These are phyloP conservation scores for Neurospora sp. DNA, from an alignment of 495 filamentous ascomycete genomes.

Conservation along the genomic window DNA sequence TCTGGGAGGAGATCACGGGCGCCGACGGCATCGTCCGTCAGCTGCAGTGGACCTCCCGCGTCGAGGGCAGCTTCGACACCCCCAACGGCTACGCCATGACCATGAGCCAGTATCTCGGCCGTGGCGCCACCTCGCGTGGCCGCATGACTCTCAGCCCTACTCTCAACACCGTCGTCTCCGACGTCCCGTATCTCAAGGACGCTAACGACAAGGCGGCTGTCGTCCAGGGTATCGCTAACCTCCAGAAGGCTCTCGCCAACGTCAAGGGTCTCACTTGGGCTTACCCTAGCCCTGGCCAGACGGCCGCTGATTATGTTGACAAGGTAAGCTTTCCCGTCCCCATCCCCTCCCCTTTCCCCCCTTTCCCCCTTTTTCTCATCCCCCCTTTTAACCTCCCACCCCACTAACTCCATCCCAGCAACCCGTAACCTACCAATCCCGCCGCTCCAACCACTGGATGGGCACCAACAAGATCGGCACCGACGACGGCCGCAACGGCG, in stretches of 20 bases:
- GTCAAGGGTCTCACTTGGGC: conserved; percentile 45
- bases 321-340: conserved; percentile 2
- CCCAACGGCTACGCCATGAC: conserved; percentile 42
- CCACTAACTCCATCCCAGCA: neutral
- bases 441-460: conserved; percentile 64
- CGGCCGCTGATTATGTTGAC: conserved; percentile 45
- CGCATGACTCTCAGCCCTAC: conserved; percentile 50
- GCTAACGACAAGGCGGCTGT: conserved; percentile 42
- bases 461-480: conserved; percentile 51
- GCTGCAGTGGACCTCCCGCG: conserved; percentile 55
- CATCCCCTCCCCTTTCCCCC: too few relatives aligned
- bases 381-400: neutral
- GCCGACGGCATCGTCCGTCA: conserved; percentile 56
- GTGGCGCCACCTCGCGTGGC: conserved; percentile 50
- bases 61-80: conserved; percentile 42
- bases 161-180: conserved; percentile 45
- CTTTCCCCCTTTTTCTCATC: neutral
- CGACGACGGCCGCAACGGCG: conserved; percentile 53
- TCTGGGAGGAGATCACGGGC: conserved; percentile 50
- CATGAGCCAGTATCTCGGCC: conserved; percentile 56
- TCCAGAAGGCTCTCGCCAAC: conserved; percentile 43
- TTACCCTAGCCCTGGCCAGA: conserved; percentile 40
- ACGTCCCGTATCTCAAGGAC: conserved; percentile 44
- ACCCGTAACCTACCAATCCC: conserved; percentile 31
- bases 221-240: conserved; percentile 47